Base-by-base conservation (phyloP, 129 eudicot species). In the Helianthus tuberosus region DNA sequence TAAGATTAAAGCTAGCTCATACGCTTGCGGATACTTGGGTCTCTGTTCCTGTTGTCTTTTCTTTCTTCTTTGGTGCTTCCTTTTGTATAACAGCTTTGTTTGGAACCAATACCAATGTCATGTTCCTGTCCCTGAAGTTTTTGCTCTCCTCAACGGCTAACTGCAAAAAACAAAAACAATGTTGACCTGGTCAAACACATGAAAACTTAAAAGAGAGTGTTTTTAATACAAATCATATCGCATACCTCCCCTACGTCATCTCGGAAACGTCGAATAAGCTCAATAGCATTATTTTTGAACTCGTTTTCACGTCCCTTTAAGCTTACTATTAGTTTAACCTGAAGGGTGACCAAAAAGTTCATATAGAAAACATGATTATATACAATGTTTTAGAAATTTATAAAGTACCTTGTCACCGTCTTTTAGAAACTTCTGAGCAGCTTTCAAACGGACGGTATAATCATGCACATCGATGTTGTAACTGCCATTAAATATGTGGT, bases 381-480 rank as follows among this genome's bases (percentile, higher is more conserved):
- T 9, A 27, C 68, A 53, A 11, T n/a, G 23, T 20, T 20, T 0
- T 20, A 20, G 23, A 20, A 20, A 20, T 20, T 20, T 20, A 20
- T 51, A 4, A 78, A 78, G 50, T 54, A 93, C 98, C 97, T 88
- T 93, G 74, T 93, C 98, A 25, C 98, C 98, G 48, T 88, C 96
- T 69, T 81, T 88, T 79, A 93, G 66, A 72, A 93, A 93, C 73
- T 78, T 93, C 83, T 75, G 66, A 61, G 97, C 97, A 38, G 98
- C 97, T 82, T 71, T 90, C 82, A 93, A 74, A 4, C 98, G 96
- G 54, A 93, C 98, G 0, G 96, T 64, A 64, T 93, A 93, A 86
- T 93, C 98, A 71, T 93, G 98, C 69, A 85, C 93, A 59, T 93
- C 98, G 71, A 93, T 93, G 63, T 93, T 93, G 82, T 90, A 93